phyloP scores from a whole-genome alignment of 2,329 filamentous ascomycete genomes.

The Trichoderma atrobrunneum region DNA sequence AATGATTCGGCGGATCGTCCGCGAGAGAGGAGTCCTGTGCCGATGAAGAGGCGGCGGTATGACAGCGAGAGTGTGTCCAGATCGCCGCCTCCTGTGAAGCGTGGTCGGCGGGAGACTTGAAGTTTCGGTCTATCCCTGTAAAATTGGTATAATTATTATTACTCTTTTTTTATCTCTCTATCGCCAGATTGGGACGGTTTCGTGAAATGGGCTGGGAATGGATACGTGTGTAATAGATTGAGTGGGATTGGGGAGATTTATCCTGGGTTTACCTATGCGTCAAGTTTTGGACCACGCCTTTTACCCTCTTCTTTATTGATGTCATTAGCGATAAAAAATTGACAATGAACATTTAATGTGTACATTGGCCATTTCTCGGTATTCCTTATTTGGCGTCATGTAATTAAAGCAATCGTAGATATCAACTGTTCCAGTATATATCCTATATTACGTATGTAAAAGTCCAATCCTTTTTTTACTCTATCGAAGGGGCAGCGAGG shows the following conservation, averaged over 20 bases:
- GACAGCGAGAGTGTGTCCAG: conserved; percentile 32
- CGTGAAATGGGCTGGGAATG: background rate
- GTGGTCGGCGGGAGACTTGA: conserved; percentile 31
- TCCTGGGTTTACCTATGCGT: background rate
- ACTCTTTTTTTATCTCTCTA: background rate
- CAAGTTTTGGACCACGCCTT: too few species aligned
- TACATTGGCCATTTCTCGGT: background rate
- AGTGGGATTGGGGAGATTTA: background rate
- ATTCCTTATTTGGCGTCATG: background rate
- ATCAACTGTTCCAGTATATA: background rate
- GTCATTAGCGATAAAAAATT: background rate
- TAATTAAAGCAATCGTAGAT: background rate
- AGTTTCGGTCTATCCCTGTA: background rate
- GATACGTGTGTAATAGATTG: conserved; percentile 1
- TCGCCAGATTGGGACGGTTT: background rate
- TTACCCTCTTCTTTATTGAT: background rate
- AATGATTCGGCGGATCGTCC: conserved; percentile 1
- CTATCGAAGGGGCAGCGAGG: background rate
- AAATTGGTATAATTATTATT: background rate
- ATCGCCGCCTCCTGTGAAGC: conserved; percentile 34
- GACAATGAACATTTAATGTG: background rate
- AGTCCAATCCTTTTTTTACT: background rate
- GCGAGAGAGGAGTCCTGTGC: conserved; percentile 25
- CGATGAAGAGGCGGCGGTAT: conserved; percentile 32
- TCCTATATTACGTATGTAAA: background rate